Evolutionary conservation across 805 yeast genomes (phyloP), one percentile per base, ranked within the genome.

Genomic region (Dipodascopsis uninucleata): DNA sequence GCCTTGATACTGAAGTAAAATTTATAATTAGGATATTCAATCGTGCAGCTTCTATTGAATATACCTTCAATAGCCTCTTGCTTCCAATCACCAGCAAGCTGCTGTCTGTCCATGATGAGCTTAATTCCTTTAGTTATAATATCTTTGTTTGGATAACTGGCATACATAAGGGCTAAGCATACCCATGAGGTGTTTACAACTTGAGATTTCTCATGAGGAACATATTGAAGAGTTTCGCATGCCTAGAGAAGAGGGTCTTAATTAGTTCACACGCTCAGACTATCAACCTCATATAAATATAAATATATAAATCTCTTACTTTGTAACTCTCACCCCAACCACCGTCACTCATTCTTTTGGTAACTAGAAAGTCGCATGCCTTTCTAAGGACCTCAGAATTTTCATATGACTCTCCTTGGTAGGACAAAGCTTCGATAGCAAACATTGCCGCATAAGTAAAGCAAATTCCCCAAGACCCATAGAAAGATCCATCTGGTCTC

Each of bases 311-410:
- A 2, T 20, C 3, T 58, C 90, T 80, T 3, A 94, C 79, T 61
- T 90, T 82, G 85, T 90, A 87, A 6, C 85, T 76, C 65, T 93
- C 99, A 44, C 95, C 85, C 98, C 98, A 93, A 1, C 98, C 98
- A 20, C 98, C 99, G 64, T 93, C 97, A 3, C 61, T 65, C 58
- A 81, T 71, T 61, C 90, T 97, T 56, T 83, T 78, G 1, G 76
- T 59, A 1, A 81, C 81, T 14, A 93, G 62, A 63, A 86, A 93
- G 37, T 88, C 95, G 61, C 97, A 93, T 0, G 95, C 98, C 56
- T 67, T 75, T 31, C 71, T 67, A 5, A 86, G 95, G 2, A 68
- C 63, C 5, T 70, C 75, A 31, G 82, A 77, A 57, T 81, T 86
- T 1, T 59, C 59, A 61, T 88, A 90, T 1, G 59, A 68, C 45